Evolutionary conservation across 1,284 basidiomycete species (phyloP).

Genomic region (Ustilago esculenta): DNA sequence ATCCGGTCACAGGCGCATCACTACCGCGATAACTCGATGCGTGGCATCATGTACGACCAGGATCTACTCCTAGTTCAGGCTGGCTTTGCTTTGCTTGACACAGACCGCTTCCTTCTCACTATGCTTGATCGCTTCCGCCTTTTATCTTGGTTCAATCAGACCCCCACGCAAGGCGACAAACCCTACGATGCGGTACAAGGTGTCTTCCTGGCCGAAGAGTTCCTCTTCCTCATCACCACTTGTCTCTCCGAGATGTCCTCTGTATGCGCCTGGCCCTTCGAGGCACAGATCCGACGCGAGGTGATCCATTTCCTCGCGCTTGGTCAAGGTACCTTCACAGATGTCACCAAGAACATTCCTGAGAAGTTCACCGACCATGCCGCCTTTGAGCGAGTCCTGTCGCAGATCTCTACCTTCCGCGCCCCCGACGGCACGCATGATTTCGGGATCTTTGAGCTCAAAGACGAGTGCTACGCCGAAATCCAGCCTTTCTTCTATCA

Average conservation of each 20-base stretch:
- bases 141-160: conserved; percentile 76
- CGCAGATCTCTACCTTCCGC: conserved; percentile 83
- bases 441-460: conserved; percentile 86
- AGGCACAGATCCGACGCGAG: conserved; percentile 79
- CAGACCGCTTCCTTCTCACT: conserved; percentile 81
- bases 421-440: conserved; percentile 81
- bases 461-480: conserved; percentile 82
- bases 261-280: conserved; percentile 77
- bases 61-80: conserved; percentile 92
- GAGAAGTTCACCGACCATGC: conserved; percentile 88
- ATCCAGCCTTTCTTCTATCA: conserved; percentile 97
- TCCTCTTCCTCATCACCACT: conserved; percentile 86
- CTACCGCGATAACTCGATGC: conserved; percentile 93
- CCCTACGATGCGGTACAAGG: conserved; percentile 78
- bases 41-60: conserved; percentile 96
- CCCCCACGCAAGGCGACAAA: conserved; percentile 61
- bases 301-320: conserved; percentile 91
- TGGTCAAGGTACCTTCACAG: conserved; percentile 87
- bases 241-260: conserved; percentile 84
- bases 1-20: conserved; percentile 95
- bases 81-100: conserved; percentile 75
- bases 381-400: conserved; percentile 82
- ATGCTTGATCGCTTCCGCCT: conserved; percentile 91
- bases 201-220: conserved; percentile 88
- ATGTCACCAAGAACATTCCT: conserved; percentile 88